Conservation (phyloP, 768 basidiomycete species). For the Tylopilus sp. region DNA sequence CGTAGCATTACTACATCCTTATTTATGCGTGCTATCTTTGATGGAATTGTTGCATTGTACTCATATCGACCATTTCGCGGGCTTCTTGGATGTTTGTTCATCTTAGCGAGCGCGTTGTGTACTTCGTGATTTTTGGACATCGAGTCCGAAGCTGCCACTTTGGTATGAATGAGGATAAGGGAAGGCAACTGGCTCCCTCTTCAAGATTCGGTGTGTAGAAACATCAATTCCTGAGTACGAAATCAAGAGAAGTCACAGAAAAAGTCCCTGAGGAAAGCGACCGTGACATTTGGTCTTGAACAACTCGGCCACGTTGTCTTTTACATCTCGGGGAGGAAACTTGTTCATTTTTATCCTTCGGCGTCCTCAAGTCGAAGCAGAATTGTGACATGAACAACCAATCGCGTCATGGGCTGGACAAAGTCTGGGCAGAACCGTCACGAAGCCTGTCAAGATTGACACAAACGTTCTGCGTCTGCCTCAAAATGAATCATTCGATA, state of each 20-base stretch:
- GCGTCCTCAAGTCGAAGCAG: too few relatives aligned
- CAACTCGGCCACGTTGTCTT: conserved; percentile 1
- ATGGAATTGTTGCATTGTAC: neutral
- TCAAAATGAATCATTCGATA: too few relatives aligned
- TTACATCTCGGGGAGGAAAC: conserved; percentile 6
- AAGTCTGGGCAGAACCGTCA: too few relatives aligned
- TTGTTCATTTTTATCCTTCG: neutral
- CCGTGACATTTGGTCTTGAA: neutral
- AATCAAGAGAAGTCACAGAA: neutral
- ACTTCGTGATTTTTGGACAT: neutral
- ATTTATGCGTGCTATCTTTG: neutral
- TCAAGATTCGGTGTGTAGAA: neutral
- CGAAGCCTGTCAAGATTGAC: too few relatives aligned
- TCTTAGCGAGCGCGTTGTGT: neutral
- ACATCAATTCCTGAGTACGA: neutral
- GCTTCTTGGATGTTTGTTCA: neutral
- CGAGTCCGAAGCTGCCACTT: neutral
- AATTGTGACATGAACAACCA: too few relatives aligned
- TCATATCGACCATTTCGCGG: neutral
- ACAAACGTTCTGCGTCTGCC: too few relatives aligned
- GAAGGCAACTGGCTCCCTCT: neutral
- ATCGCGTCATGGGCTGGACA: too few relatives aligned
- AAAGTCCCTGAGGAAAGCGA: too few relatives aligned
- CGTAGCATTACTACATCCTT: conserved; percentile 8
- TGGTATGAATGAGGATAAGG: neutral